phyloP scores from a whole-genome alignment of 495 filamentous ascomycete genomes.

The Penicillium arizonense region DNA sequence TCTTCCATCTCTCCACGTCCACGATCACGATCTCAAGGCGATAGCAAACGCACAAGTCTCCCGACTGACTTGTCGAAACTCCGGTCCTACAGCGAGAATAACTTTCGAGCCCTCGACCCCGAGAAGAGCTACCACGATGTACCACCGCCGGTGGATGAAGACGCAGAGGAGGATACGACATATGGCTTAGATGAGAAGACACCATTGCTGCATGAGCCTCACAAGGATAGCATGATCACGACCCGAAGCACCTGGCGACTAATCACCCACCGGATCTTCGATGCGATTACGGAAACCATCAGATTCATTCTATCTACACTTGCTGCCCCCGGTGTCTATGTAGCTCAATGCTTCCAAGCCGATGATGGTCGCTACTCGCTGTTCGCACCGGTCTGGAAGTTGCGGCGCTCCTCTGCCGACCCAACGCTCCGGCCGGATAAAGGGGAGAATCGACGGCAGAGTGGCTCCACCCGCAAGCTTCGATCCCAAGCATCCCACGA shows the following conservation, averaged over 20 bases:
- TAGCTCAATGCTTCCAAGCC: conserved; percentile 78
- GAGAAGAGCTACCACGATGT: conserved; percentile 38
- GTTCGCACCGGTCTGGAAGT: conserved; percentile 56
- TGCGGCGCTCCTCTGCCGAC: conserved; percentile 44
- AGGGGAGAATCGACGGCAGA: conserved; percentile 29
- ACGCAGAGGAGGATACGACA: conserved; percentile 27
- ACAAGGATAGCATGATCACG: conserved; percentile 53
- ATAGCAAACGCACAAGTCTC: conserved; percentile 44
- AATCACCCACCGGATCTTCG: conserved; percentile 45
- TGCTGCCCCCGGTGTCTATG: conserved; percentile 73
- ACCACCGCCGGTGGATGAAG: conserved; percentile 25
- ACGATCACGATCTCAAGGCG: conserved; percentile 64
- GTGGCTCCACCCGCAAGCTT: conserved; percentile 37
- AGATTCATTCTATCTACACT: conserved; percentile 76
- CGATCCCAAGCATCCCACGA: conserved; percentile 36
- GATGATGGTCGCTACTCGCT: conserved; percentile 77
- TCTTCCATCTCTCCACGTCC: conserved; percentile 52
- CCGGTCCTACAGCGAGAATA: conserved; percentile 47
- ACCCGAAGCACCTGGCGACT: conserved; percentile 49
- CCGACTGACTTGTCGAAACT: conserved; percentile 44
- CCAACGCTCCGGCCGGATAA: conserved; percentile 27
- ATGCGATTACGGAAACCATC: conserved; percentile 63
- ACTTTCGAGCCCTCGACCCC: conserved; percentile 34
- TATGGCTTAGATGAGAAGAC: conserved; percentile 61
- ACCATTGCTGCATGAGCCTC: conserved; percentile 50